These are phyloP conservation scores for Podospora pseudoanserina DNA, from an alignment of 495 filamentous ascomycete species.

Conservation along the genomic window DNA sequence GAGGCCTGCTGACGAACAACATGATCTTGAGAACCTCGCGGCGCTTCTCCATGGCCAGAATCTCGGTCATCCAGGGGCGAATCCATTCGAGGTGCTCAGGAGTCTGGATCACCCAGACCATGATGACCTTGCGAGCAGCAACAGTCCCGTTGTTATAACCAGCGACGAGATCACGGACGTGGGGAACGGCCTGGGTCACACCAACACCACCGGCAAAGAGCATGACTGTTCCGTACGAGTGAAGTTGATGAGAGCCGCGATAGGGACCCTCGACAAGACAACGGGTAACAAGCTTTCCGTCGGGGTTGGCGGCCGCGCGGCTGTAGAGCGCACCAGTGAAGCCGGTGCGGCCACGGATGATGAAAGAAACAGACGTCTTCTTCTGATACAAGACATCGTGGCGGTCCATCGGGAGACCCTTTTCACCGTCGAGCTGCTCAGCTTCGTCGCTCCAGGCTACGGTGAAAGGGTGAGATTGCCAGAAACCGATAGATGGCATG, in stretches of 20 bases:
- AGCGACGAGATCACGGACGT: conserved; percentile 68
- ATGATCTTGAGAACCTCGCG: conserved; percentile 79
- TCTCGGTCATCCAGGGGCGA: conserved; percentile 90
- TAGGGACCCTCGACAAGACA: conserved; percentile 83
- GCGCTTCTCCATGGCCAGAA: conserved; percentile 76
- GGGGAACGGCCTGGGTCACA: conserved; percentile 81
- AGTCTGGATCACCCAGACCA: conserved; percentile 88
- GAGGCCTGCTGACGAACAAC: conserved; percentile 85
- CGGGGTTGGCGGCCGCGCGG: conserved; percentile 57
- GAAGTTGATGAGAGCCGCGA: conserved; percentile 60
- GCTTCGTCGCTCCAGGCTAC: conserved; percentile 61
- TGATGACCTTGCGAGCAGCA: conserved; percentile 72
- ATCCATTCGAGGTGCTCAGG: conserved; percentile 93
- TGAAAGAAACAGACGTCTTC: conserved; percentile 69
- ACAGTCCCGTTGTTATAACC: conserved; percentile 66
- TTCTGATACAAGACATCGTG: conserved; percentile 53
- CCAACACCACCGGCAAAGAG: conserved; percentile 85
- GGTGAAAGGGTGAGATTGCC: conserved; percentile 66
- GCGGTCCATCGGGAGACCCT: conserved; percentile 55
- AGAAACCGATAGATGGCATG: conserved; percentile 68
- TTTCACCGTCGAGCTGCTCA: conserved; percentile 38
- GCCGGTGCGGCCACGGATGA: conserved; percentile 73
- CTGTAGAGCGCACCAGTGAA: conserved; percentile 77
- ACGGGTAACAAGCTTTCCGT: conserved; percentile 55
- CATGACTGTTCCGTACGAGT: conserved; percentile 80